phyloP scores from a whole-genome alignment of 495 filamentous ascomycete genomes.

The Penicillium silybi region DNA sequence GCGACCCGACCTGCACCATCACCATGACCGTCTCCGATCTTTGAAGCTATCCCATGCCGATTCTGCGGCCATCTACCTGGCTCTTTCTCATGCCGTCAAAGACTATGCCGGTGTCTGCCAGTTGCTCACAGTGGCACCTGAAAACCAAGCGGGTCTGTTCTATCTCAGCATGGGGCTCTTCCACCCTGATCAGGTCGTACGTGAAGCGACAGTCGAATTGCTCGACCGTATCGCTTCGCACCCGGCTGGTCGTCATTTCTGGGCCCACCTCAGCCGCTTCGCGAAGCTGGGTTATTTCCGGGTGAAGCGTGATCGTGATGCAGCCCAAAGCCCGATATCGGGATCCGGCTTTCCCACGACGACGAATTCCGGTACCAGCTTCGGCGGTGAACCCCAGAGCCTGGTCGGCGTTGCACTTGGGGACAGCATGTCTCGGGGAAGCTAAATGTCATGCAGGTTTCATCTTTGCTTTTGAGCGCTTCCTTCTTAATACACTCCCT shows the following conservation, averaged over 20 bases:
- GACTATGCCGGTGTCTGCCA: slow-evolving; percentile 88
- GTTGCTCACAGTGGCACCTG: slow-evolving; percentile 78
- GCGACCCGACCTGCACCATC: slow-evolving; percentile 79
- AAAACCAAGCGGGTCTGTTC: slow-evolving; percentile 85
- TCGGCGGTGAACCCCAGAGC: slow-evolving; percentile 35
- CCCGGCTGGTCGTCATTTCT: slow-evolving; percentile 91
- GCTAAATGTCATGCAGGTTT: slow-evolving; percentile 7
- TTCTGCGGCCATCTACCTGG: slow-evolving; percentile 73
- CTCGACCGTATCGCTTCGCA: slow-evolving; percentile 80
- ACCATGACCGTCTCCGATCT: slow-evolving; percentile 82
- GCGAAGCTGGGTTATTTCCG: slow-evolving; percentile 75
- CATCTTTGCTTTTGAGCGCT: slow-evolving; percentile 1
- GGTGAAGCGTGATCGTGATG: slow-evolving; percentile 61
- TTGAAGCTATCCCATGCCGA: slow-evolving; percentile 68
- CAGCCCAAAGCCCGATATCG: slow-evolving; percentile 29
- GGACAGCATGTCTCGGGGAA: slow-evolving; percentile 16
- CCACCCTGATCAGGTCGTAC: slow-evolving; percentile 76
- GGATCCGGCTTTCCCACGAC: slow-evolving; percentile 8
- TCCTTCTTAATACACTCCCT: background rate
- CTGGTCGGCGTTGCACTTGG: slow-evolving; percentile 40
- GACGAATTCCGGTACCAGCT: slow-evolving; percentile 17
- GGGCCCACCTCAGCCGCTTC: slow-evolving; percentile 79
- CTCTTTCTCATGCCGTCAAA: slow-evolving; percentile 69
- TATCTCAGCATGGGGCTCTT: slow-evolving; percentile 92
- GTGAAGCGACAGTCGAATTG: slow-evolving; percentile 71